Evolutionary conservation across 2,329 filamentous ascomycete species (phyloP).

Genomic region (Golovinomyces cichoracearum): DNA sequence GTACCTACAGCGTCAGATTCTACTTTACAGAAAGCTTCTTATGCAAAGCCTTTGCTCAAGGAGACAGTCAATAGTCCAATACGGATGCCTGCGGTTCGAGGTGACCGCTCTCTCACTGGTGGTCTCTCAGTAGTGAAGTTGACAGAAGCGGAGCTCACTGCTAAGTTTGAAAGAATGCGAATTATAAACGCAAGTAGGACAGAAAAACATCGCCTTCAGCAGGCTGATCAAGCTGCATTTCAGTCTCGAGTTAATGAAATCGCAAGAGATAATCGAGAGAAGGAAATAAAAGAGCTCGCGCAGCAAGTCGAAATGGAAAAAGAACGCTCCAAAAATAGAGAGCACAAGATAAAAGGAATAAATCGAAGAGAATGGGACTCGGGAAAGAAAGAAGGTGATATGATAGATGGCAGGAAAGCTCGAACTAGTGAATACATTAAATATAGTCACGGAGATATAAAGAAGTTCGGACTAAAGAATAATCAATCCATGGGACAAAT

Average conservation of each 20-base stretch:
- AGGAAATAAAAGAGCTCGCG: constrained; percentile 10
- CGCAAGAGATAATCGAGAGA: constrained; percentile 21
- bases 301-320: constrained; percentile 14
- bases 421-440: constrained; percentile 12
- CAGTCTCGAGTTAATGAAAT: constrained; percentile 31
- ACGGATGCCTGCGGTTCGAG: constrained; percentile 22
- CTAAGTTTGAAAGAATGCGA: constrained; percentile 33
- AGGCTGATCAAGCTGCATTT: constrained; percentile 40
- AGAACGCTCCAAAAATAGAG: constrained; percentile 15
- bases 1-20: too few relatives aligned
- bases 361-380: constrained; percentile 15
- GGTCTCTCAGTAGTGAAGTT: constrained; percentile 30
- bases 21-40: too few relatives aligned
- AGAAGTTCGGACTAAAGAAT: constrained; percentile 6
- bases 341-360: constrained; percentile 15
- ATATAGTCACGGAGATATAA: constrained; percentile 13
- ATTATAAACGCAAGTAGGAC: constrained; percentile 32
- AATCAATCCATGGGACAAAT: constrained; percentile 6
- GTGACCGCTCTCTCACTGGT: constrained; percentile 27
- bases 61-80: not conserved
- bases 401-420: constrained; percentile 9
- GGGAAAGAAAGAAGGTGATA: constrained; percentile 13
- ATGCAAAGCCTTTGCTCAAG: too few relatives aligned
- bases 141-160: constrained; percentile 35
- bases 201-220: constrained; percentile 36